Conservation (phyloP, 2,329 filamentous ascomycete species). For the Monosporascus sp. region DNA sequence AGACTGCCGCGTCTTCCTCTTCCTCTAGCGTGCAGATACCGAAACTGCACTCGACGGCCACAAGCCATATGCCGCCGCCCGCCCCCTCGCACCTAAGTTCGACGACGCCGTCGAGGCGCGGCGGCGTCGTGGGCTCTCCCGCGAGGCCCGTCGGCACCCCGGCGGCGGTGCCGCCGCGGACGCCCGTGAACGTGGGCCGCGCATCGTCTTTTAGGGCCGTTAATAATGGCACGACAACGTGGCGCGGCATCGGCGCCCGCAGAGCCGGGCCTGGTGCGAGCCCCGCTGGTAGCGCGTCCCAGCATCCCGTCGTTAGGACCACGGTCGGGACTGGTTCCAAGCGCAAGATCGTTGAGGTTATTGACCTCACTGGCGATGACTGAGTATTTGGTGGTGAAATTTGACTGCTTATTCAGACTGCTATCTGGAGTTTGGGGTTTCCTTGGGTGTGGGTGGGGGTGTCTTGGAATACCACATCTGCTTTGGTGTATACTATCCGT, state of each 20-base stretch:
- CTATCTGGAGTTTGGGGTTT: no score
- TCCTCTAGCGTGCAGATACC: no score
- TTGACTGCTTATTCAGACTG: no score
- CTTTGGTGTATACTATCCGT: no score
- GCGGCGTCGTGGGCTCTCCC: background rate
- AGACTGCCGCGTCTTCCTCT: background rate
- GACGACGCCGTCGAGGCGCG: background rate
- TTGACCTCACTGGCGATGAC: constrained; percentile 14
- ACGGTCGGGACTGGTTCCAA: constrained; percentile 5
- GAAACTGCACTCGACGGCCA: no score
- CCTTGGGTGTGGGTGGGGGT: no score
- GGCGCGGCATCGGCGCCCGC: background rate
- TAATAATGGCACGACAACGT: background rate
- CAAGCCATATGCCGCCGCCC: no score
- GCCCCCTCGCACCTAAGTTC: background rate
- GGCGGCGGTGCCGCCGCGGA: background rate
- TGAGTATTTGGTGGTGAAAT: background rate
- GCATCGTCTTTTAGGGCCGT: background rate
- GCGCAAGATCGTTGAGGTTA: constrained; percentile 12
- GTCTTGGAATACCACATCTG: no score
- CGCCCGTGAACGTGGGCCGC: background rate
- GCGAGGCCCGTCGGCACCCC: background rate
- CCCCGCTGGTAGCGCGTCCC: background rate
- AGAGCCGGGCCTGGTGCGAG: background rate
- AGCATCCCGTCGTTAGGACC: background rate